A percentile compares a stretch with the other conserved stretches of the same genome.
These are phyloP conservation scores for Elaeagnus macrophylla DNA, from an alignment of 306 rosid genomes.

Conservation along the genomic window DNA sequence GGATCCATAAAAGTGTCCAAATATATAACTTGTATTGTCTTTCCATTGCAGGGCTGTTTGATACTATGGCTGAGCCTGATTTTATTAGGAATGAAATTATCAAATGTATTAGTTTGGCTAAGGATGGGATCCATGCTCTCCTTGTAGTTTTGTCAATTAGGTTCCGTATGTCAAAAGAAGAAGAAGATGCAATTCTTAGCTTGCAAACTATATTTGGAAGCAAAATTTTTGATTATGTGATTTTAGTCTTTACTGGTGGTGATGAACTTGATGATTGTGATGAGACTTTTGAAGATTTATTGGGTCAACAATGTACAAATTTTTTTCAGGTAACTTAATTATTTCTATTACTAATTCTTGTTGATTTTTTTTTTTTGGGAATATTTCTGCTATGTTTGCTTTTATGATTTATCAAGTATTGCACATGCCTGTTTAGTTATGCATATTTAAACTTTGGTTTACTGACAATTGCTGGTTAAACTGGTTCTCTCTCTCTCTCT, in stretches of 20 bases:
- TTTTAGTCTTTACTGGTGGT: constrained; percentile 75
- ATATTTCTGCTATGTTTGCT: neutral
- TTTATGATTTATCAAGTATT: no score
- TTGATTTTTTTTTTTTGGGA: neutral
- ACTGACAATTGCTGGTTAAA: no score
- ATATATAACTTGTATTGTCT: neutral
- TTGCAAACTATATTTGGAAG: constrained; percentile 67
- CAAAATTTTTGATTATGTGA: constrained; percentile 64
- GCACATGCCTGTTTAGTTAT: no score
- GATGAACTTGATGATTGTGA: constrained; percentile 70
- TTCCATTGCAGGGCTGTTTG: constrained; percentile 54
- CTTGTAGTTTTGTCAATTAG: constrained; percentile 63
- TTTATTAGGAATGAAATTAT: constrained; percentile 74
- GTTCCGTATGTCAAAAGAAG: constrained; percentile 67
- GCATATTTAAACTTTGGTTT: no score
- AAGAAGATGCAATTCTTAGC: constrained; percentile 54
- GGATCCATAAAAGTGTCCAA: neutral
- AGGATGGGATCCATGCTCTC: constrained; percentile 88
- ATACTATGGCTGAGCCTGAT: constrained; percentile 49
- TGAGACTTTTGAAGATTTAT: constrained; percentile 54
- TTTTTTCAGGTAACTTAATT: constrained; percentile 49
- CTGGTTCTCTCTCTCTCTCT: no score
- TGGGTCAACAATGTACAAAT: constrained; percentile 56
- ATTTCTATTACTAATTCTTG: neutral
- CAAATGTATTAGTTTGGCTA: constrained; percentile 73